A percentile compares a stretch with the other conserved stretches of the same genome.
These are phyloP conservation scores for Colletotrichum scovillei DNA, from an alignment of 2,329 filamentous ascomycete species.

Conservation along the genomic window DNA sequence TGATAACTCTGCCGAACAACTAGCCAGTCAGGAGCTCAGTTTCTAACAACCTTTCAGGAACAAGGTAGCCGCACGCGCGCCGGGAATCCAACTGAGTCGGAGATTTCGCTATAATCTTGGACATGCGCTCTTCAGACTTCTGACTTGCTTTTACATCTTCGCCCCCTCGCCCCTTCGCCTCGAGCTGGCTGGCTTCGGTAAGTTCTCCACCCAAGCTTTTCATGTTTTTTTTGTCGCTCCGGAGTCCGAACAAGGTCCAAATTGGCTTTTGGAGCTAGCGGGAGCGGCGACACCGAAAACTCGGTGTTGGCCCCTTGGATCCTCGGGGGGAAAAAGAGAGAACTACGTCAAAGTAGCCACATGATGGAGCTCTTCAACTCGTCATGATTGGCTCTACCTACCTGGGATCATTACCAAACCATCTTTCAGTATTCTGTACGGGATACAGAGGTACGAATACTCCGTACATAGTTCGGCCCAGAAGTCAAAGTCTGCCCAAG, in stretches of 20 bases:
- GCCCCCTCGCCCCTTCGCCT: neutral
- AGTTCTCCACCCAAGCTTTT: neutral
- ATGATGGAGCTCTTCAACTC: neutral
- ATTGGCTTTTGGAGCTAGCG: neutral
- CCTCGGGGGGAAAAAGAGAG: neutral
- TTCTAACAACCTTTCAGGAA: neutral
- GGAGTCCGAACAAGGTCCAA: neutral
- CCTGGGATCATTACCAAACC: neutral
- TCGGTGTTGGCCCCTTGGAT: neutral
- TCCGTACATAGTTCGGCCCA: neutral
- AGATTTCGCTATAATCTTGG: neutral
- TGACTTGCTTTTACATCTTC: neutral
- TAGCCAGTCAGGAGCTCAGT: neutral
- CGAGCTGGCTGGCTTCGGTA: neutral
- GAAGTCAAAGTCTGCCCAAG: neutral
- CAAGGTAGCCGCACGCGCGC: neutral
- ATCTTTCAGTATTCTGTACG: neutral
- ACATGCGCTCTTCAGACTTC: neutral
- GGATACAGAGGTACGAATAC: too few relatives aligned
- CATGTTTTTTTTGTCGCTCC: neutral
- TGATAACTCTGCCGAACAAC: neutral
- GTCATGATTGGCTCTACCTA: neutral
- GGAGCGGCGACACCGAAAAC: neutral
- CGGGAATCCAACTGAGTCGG: neutral
- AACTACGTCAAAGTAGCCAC: neutral